A percentile compares a stretch with the other conserved stretches of the same genome.
These are phyloP conservation scores for Euphorbia peplus DNA, from an alignment of 345 rosid genomes.

Conservation along the genomic window DNA sequence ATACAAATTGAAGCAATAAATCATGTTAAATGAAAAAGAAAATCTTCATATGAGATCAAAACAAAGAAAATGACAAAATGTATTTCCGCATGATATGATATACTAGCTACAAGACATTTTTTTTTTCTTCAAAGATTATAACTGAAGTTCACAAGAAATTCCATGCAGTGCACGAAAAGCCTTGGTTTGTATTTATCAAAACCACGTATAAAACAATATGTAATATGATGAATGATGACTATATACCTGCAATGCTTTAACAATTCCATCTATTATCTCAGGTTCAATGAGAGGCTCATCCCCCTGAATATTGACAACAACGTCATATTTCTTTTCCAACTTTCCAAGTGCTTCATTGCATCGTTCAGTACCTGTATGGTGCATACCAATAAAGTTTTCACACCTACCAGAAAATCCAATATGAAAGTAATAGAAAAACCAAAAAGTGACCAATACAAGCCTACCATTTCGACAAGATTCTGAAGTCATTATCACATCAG, in stretches of 20 bases:
- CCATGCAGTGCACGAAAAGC: background rate
- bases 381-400: constrained; percentile 7
- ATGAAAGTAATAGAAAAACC: background rate
- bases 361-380: constrained; percentile 64
- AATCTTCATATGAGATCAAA: background rate
- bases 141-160: background rate
- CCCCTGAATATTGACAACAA: constrained; percentile 92
- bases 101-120: background rate
- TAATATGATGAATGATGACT: background rate
- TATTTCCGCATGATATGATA: background rate
- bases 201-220: background rate
- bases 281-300: constrained; percentile 97
- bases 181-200: background rate
- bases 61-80: background rate
- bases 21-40: background rate
- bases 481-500: constrained; percentile 94
- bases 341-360: constrained; percentile 88
- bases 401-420: constrained; percentile 9
- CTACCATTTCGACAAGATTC: constrained; percentile 92
- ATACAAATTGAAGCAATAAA: background rate
- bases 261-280: constrained; percentile 91
- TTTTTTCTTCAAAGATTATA: background rate
- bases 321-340: constrained; percentile 79
- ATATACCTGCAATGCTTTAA: constrained; percentile 82
- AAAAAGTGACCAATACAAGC: background rate